phyloP scores from a whole-genome alignment of 2,329 filamentous ascomycete species.

The Sphaerostilbella broomeana region DNA sequence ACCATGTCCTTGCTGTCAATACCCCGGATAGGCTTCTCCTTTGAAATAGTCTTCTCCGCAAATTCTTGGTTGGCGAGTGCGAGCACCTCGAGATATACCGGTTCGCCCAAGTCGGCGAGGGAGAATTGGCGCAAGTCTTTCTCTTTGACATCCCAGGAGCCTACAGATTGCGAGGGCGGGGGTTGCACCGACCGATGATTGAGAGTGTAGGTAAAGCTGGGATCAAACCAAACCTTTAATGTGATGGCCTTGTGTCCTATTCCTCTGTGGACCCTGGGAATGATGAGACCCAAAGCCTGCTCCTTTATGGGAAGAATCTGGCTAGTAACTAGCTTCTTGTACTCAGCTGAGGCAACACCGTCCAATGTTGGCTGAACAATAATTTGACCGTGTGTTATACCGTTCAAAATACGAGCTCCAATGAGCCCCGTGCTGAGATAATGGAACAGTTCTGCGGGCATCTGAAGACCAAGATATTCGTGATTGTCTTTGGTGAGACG shows the following conservation, averaged over 20 bases:
- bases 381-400: conserved; percentile 73
- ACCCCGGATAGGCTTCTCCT: conserved; percentile 52
- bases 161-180: conserved; percentile 41
- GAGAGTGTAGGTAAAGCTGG: conserved; percentile 60
- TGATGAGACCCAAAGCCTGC: conserved; percentile 69
- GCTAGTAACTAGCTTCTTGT: conserved; percentile 68
- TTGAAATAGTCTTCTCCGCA: conserved; percentile 58
- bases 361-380: conserved; percentile 79
- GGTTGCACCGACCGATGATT: conserved; percentile 48
- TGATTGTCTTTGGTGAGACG: conserved; percentile 76
- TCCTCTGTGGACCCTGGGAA: conserved; percentile 73
- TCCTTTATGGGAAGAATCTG: conserved; percentile 70
- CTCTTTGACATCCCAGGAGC: conserved; percentile 69
- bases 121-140: conserved; percentile 44
- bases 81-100: conserved; percentile 53
- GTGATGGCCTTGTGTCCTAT: conserved; percentile 74
- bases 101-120: conserved; percentile 34
- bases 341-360: conserved; percentile 71
- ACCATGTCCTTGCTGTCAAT: conserved; percentile 61
- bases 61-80: conserved; percentile 66
- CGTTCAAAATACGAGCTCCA: conserved; percentile 70
- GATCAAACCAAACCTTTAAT: conserved; percentile 79
- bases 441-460: conserved; percentile 84
- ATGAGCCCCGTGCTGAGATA: conserved; percentile 83
- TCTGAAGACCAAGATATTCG: conserved; percentile 80